phyloP scores from a whole-genome alignment of 306 rosid genomes.

The Styphnolobium japonicum region DNA sequence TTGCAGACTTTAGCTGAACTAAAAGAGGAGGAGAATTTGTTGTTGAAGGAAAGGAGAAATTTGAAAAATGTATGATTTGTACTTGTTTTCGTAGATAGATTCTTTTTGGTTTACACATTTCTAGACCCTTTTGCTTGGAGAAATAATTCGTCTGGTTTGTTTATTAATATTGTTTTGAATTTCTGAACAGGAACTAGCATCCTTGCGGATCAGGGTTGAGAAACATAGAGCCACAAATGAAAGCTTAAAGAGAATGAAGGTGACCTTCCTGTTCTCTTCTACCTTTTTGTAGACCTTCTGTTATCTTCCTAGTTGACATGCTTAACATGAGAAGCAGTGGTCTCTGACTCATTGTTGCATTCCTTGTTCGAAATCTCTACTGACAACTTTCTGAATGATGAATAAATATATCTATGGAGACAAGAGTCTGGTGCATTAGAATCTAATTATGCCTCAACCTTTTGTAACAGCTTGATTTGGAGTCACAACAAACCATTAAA shows the following conservation, averaged over 20 bases:
- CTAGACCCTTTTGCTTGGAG: neutral
- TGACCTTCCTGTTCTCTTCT: slow-evolving; percentile 20
- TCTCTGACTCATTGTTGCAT: neutral
- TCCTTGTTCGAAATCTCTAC: neutral
- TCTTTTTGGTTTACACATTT: neutral
- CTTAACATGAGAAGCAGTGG: neutral
- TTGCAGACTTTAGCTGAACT: slow-evolving; percentile 82
- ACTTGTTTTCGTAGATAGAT: neutral
- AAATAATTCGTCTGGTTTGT: neutral
- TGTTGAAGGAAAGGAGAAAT: slow-evolving; percentile 63
- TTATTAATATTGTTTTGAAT: slow-evolving; percentile 10
- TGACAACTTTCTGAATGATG: neutral
- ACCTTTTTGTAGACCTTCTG: neutral
- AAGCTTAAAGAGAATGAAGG: slow-evolving; percentile 80
- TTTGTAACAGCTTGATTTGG: slow-evolving; percentile 56
- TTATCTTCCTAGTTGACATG: neutral
- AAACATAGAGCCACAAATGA: slow-evolving; percentile 58
- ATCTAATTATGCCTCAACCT: slow-evolving; percentile 24
- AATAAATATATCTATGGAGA: neutral
- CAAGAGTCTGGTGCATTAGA: neutral
- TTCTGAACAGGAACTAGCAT: slow-evolving; percentile 61
- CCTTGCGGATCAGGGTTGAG: slow-evolving; percentile 51
- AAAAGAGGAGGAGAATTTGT: slow-evolving; percentile 71
- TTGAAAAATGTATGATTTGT: slow-evolving; percentile 62
- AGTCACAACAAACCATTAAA: slow-evolving; percentile 32